Evolutionary conservation across 75 land plant genomes (phyloP).

Genomic region (Azolla pinnata): DNA sequence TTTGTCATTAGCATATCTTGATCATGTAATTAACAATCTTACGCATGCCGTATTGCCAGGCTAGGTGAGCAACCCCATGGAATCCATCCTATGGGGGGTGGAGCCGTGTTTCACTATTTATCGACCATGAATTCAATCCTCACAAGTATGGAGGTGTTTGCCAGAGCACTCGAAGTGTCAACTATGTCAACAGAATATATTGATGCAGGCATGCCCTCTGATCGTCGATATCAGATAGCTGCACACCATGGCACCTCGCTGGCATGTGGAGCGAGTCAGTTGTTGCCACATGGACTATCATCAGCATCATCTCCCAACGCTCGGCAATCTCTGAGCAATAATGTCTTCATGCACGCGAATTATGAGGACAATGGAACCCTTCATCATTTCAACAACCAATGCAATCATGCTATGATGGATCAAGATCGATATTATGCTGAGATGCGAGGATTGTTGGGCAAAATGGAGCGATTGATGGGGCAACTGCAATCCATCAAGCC

Average conservation of each 20-base stretch:
- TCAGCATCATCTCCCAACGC: too few relatives aligned
- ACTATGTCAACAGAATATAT: too few relatives aligned
- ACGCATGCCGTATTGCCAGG: too few relatives aligned
- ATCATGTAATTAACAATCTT: too few relatives aligned
- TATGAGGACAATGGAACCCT: not conserved
- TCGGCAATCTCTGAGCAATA: too few relatives aligned
- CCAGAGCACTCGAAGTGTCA: constrained; percentile 3
- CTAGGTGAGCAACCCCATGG: not conserved
- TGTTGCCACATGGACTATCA: not conserved
- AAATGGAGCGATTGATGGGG: not conserved
- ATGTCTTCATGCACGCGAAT: not conserved
- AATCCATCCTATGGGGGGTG: not conserved
- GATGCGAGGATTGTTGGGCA: not conserved
- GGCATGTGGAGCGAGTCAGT: not conserved
- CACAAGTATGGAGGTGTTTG: constrained; percentile 7
- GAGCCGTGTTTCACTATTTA: constrained; percentile 2
- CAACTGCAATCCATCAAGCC: constrained; percentile 5
- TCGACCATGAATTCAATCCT: constrained; percentile 6
- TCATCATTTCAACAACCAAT: not conserved
- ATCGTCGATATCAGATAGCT: not conserved
- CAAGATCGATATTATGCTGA: not conserved
- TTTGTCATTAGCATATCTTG: too few relatives aligned
- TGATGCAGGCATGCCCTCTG: not conserved
- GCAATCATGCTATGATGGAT: not conserved
- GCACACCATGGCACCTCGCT: not conserved